Conservation (phyloP, 805 yeast species). For the Myxozyma neotropica region DNA sequence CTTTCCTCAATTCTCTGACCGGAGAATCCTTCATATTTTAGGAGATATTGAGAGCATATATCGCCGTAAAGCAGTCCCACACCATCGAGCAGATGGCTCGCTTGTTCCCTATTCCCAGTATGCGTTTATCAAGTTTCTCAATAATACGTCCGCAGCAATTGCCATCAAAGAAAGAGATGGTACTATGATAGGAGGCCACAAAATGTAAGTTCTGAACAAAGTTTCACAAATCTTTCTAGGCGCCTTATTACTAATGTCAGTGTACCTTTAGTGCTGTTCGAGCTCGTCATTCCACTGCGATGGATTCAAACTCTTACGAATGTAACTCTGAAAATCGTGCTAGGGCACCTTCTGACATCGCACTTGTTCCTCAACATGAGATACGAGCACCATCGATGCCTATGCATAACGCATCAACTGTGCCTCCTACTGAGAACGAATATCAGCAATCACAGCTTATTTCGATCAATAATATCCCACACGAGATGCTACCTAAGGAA, state of each 20-base stretch:
- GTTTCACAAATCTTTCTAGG: background rate
- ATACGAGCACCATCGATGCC: background rate
- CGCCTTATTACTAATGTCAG: background rate
- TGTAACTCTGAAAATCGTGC: background rate
- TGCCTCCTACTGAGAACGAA: background rate
- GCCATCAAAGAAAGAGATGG: slow-evolving; percentile 27
- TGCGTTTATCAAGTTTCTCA: slow-evolving; percentile 22
- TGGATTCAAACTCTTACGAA: background rate
- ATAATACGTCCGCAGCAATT: slow-evolving; percentile 12
- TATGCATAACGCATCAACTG: background rate
- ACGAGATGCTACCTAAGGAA: slow-evolving; percentile 22
- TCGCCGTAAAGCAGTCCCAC: slow-evolving; percentile 7
- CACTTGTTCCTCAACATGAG: background rate
- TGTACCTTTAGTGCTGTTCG: slow-evolving; percentile 9
- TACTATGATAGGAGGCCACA: slow-evolving; percentile 13
- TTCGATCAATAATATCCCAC: slow-evolving; percentile 19
- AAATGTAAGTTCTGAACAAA: slow-evolving; percentile 12
- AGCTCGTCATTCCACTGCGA: slow-evolving; percentile 1
- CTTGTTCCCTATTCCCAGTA: slow-evolving; percentile 6
- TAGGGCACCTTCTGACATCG: background rate
- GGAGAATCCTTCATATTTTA: background rate
- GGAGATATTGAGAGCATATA: slow-evolving; percentile 15
- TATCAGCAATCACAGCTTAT: slow-evolving; percentile 13
- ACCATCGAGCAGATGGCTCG: background rate
- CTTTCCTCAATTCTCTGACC: background rate